Conservation (phyloP, 805 yeast species). For the Metschnikowia koreensis region DNA sequence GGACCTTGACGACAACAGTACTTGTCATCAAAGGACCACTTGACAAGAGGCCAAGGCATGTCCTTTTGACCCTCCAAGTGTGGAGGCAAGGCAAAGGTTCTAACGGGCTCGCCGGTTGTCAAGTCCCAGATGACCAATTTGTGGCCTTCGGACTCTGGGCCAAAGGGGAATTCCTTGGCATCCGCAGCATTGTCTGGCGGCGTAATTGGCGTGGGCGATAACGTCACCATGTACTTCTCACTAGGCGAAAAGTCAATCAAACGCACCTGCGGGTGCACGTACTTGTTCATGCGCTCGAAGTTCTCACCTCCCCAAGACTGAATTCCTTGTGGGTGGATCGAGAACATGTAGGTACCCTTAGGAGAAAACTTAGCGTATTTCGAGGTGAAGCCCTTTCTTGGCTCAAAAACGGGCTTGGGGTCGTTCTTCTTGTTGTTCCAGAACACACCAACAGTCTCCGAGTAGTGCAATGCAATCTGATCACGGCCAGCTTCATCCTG, state of each 20-base stretch:
- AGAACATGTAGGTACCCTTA: conserved; percentile 81
- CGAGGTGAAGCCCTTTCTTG: conserved; percentile 83
- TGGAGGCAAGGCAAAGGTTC: conserved; percentile 89
- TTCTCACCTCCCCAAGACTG: conserved; percentile 93
- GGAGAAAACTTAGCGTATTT: conserved; percentile 90
- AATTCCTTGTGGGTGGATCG: conserved; percentile 91
- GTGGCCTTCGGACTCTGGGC: conserved; percentile 87
- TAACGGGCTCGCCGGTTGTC: conserved; percentile 73
- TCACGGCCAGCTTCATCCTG: conserved; percentile 87
- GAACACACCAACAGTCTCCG: conserved; percentile 76
- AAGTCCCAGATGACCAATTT: conserved; percentile 92
- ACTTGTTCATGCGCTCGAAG: conserved; percentile 71
- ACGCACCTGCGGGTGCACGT: conserved; percentile 85
- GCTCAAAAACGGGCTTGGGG: conserved; percentile 75
- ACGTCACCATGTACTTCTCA: conserved; percentile 85
- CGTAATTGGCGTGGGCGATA: conserved; percentile 80
- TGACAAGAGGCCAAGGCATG: conserved; percentile 93
- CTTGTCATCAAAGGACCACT: conserved; percentile 91
- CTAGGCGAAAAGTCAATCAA: conserved; percentile 89
- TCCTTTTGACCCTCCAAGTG: conserved; percentile 61
- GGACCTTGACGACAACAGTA: conserved; percentile 96
- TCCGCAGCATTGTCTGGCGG: conserved; percentile 63
- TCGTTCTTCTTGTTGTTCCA: conserved; percentile 77
- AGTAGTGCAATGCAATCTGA: conserved; percentile 77
- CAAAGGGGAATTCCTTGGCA: conserved; percentile 73